Evolutionary conservation across 345 rosid genomes (phyloP).

Genomic region (Arabidopsis arenosa): DNA sequence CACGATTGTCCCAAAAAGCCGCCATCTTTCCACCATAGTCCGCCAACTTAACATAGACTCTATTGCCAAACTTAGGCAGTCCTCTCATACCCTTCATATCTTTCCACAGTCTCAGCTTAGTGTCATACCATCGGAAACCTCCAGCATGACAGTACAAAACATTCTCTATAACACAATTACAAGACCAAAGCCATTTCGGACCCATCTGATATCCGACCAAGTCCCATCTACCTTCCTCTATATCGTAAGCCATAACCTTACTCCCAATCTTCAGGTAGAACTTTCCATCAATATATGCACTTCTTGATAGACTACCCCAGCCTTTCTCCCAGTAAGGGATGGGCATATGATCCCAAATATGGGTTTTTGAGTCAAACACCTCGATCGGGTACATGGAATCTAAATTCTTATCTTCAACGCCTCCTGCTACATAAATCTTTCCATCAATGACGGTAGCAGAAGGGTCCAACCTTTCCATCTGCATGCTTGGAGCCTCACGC

Average conservation of each 20-base stretch:
- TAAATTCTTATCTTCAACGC: neutral
- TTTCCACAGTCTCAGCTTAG: slow-evolving; percentile 54
- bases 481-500: slow-evolving; percentile 58
- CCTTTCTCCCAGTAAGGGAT: neutral
- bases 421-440: slow-evolving; percentile 68
- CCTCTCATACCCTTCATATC: slow-evolving; percentile 55
- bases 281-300: neutral
- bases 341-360: slow-evolving; percentile 46
- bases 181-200: slow-evolving; percentile 47
- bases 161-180: slow-evolving; percentile 59
- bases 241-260: slow-evolving; percentile 60
- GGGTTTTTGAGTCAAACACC: slow-evolving; percentile 53
- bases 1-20: slow-evolving; percentile 62
- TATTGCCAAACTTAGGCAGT: slow-evolving; percentile 60
- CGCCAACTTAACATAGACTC: slow-evolving; percentile 47
- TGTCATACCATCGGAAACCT: slow-evolving; percentile 62
- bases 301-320: neutral
- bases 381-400: slow-evolving; percentile 58
- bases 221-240: slow-evolving; percentile 52
- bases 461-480: slow-evolving; percentile 50
- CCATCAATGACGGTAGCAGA: slow-evolving; percentile 56
- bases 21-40: slow-evolving; percentile 62
- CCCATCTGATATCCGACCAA: slow-evolving; percentile 55
- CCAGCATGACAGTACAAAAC: slow-evolving; percentile 66
- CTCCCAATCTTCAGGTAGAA: neutral